Evolutionary conservation across 768 basidiomycete genomes (phyloP).

Genomic region (Filobasidium wieringae): DNA sequence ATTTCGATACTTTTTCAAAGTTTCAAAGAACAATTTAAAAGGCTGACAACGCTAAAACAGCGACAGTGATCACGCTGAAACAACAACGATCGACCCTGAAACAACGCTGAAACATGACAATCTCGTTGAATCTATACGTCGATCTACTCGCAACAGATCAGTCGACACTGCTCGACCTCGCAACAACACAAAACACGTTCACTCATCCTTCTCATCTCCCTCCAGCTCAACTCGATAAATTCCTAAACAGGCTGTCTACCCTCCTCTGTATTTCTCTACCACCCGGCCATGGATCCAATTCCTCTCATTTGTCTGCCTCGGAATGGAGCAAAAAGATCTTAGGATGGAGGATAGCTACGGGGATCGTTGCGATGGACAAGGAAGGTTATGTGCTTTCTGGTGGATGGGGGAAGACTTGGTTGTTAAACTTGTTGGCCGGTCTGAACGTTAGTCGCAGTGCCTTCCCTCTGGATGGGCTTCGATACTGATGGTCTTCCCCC

Average conservation of each 20-base stretch:
- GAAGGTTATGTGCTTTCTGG: not conserved
- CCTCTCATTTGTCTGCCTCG: not conserved
- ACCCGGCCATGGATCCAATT: not conserved
- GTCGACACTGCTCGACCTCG: too few relatives aligned
- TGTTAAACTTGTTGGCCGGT: not conserved
- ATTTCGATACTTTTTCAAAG: too few relatives aligned
- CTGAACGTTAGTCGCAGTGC: not conserved
- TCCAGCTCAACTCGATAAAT: not conserved
- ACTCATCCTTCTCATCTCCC: not conserved
- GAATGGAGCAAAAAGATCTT: not conserved
- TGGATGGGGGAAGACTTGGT: slow-evolving; percentile 8
- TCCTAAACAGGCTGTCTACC: not conserved
- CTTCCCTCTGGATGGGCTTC: not conserved
- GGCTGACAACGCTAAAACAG: too few relatives aligned
- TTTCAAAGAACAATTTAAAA: too few relatives aligned
- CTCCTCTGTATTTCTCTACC: not conserved
- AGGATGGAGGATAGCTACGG: not conserved
- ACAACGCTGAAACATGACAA: too few relatives aligned
- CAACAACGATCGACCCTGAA: too few relatives aligned
- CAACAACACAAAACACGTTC: too few relatives aligned
- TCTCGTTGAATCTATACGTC: too few relatives aligned
- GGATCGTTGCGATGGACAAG: not conserved
- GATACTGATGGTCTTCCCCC: too few relatives aligned
- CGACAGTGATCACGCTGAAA: too few relatives aligned
- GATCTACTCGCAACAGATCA: too few relatives aligned